Evolutionary conservation across 2,329 filamentous ascomycete species (phyloP), one percentile per base, ranked within the genome.

Genomic region (Botryotinia convoluta): DNA sequence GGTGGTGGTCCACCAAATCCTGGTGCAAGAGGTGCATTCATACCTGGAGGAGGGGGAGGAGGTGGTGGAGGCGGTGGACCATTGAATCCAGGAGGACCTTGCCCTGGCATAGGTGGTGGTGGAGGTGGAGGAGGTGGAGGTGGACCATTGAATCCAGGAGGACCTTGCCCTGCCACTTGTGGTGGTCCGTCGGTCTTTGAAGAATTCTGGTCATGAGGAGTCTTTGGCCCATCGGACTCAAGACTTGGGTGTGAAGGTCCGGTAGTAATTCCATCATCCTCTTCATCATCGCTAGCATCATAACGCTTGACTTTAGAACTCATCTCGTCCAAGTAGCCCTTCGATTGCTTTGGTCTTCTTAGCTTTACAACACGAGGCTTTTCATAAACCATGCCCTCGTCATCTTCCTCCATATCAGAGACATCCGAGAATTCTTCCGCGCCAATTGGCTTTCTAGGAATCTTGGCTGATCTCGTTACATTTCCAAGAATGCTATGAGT

Each of bases 351-450:
- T 18, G 94, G 93, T 75, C 93, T 89, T 81, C 89, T 91, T 83
- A 95, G 89, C 82, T 96, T 88, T 73, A 97, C 89, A 68, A 97
- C 84, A 72, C 91, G 89, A 57, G 95, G 93, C 82, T 91, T 95
- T 54, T 91, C 90, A 65, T 89, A 87, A 32, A 85, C 85, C 45
- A 84, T 87, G 48, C 87, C 88, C 22, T 84, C 85, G 26, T 89
- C 86, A 3, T 87, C 82, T 81, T 87, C 80, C 44, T 87, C 80
- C 59, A 54, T 42, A 18, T 72, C 70, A 68, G 44, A 72, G 74
- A 78, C 82, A 77, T 78, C 73, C 29, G 79, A 78, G 26, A 64
- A 72, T 57, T 77, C 81, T 74, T 81, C 77, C 22, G 77, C 79
- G 72, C 83, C 82, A 74, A 89, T 80, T 10, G 88, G 87, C 78